Percentiles rank a stretch among this genome's conserved stretches.
Conservation (phyloP, 768 basidiomycete species). For the Lactarius akahatsu region DNA sequence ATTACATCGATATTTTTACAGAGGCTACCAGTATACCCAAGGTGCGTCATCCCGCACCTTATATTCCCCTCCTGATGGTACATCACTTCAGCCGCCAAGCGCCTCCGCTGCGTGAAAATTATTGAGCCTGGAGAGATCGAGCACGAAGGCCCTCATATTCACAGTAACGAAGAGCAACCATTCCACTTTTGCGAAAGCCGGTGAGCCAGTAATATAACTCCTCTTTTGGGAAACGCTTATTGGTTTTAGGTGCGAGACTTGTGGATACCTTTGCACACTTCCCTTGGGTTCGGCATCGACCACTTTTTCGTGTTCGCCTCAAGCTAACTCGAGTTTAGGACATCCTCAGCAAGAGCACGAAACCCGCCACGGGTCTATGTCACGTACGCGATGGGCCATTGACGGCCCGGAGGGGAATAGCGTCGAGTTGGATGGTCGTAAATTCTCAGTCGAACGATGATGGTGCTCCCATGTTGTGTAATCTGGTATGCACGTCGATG, state of each 20-base stretch:
- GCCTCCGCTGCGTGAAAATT: slow-evolving; percentile 47
- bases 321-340: slow-evolving; percentile 36
- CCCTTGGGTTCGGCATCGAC: slow-evolving; percentile 44
- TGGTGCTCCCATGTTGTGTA: slow-evolving; percentile 64
- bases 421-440: slow-evolving; percentile 54
- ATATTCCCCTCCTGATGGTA: not conserved
- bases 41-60: slow-evolving; percentile 35
- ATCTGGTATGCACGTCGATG: slow-evolving; percentile 50
- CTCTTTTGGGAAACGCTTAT: not conserved
- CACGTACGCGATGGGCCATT: slow-evolving; percentile 53
- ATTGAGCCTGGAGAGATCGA: slow-evolving; percentile 44
- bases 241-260: slow-evolving; percentile 46
- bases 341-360: slow-evolving; percentile 61
- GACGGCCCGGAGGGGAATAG: slow-evolving; percentile 51
- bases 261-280: slow-evolving; percentile 57
- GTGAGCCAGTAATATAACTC: slow-evolving; percentile 33
- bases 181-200: slow-evolving; percentile 56
- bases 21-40: slow-evolving; percentile 47
- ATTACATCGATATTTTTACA: not conserved
- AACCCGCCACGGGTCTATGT: slow-evolving; percentile 63
- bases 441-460: slow-evolving; percentile 53
- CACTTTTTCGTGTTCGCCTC: not conserved
- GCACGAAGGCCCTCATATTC: slow-evolving; percentile 50
- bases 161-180: slow-evolving; percentile 44
- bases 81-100: slow-evolving; percentile 44